Conservation (phyloP, 2,329 filamentous ascomycete species). For the Cadophora sp. region DNA sequence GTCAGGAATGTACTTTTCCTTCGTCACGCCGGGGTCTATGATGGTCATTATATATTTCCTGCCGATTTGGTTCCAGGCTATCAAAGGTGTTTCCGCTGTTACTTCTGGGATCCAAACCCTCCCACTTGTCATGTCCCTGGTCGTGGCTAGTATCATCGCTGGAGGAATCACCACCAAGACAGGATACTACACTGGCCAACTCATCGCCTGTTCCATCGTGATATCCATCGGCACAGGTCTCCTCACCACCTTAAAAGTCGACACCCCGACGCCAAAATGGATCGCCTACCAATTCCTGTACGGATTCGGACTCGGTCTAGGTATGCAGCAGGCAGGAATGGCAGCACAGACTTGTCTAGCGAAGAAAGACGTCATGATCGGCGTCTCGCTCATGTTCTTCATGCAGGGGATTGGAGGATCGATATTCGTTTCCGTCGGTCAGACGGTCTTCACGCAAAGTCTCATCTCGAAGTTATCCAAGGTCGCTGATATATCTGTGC, state of each 20-base stretch:
- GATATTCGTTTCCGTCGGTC: conserved; percentile 45
- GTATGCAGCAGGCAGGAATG: conserved; percentile 42
- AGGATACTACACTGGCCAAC: conserved; percentile 41
- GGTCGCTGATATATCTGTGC: conserved; percentile 21
- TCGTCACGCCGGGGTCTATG: conserved; percentile 43
- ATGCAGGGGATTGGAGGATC: conserved; percentile 48
- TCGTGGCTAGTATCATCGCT: conserved; percentile 42
- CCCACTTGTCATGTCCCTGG: conserved; percentile 46
- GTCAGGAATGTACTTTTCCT: conserved; percentile 43
- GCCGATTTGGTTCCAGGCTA: conserved; percentile 56
- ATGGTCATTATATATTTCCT: conserved; percentile 57
- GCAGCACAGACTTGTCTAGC: conserved; percentile 41
- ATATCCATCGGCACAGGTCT: conserved; percentile 51
- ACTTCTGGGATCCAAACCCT: conserved; percentile 48
- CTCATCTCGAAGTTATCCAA: conserved; percentile 36
- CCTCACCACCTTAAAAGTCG: conserved; percentile 47
- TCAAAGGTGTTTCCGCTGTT: conserved; percentile 49
- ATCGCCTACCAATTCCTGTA: conserved; percentile 41
- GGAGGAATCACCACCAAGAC: conserved; percentile 43
- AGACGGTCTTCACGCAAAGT: conserved; percentile 40
- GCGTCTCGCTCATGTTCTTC: conserved; percentile 47
- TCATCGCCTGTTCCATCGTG: conserved; percentile 37
- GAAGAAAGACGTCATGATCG: conserved; percentile 41
- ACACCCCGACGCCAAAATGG: conserved; percentile 48
- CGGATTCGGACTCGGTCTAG: conserved; percentile 43